These are phyloP conservation scores for Calophaca sinica DNA, from an alignment of 306 rosid genomes.

Conservation along the genomic window DNA sequence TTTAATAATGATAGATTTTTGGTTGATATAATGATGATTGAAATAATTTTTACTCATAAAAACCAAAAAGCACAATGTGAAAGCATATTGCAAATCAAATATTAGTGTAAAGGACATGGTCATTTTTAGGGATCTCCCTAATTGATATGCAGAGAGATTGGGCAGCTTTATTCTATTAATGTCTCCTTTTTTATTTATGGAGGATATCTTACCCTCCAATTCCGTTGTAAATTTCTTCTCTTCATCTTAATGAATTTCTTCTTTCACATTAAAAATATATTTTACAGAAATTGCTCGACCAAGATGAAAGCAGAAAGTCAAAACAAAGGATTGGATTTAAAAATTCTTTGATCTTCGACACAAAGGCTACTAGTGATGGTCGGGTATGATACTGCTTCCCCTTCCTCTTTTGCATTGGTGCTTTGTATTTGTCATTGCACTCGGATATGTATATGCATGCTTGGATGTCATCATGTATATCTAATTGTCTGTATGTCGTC, in stretches of 20 bases:
- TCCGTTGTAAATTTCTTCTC: slow-evolving; percentile 33
- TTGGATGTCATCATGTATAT: slow-evolving; percentile 23
- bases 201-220: slow-evolving; percentile 11
- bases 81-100: slow-evolving; percentile 38
- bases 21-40: slow-evolving; percentile 18
- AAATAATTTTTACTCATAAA: slow-evolving; percentile 22
- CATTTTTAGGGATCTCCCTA: neutral
- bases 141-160: slow-evolving; percentile 22
- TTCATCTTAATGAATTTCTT: neutral
- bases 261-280: slow-evolving; percentile 10
- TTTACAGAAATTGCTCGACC: slow-evolving; percentile 83
- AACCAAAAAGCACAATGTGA: slow-evolving; percentile 27
- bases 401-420: slow-evolving; percentile 37
- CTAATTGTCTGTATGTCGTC: slow-evolving; percentile 8
- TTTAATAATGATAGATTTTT: slow-evolving; percentile 13
- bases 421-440: slow-evolving; percentile 18
- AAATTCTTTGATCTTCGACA: slow-evolving; percentile 89
- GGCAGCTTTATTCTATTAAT: slow-evolving; percentile 18
- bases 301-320: slow-evolving; percentile 66
- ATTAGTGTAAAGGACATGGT: slow-evolving; percentile 25
- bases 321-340: slow-evolving; percentile 89
- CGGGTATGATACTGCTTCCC: slow-evolving; percentile 69
- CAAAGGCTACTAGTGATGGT: slow-evolving; percentile 89
- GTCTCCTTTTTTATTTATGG: slow-evolving; percentile 2
- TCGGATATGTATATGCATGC: slow-evolving; percentile 23